Percentiles rank a stretch among this genome's conserved stretches.
Conservation (phyloP, 2,329 filamentous ascomycete genomes). For the Clonostachys rosea region DNA sequence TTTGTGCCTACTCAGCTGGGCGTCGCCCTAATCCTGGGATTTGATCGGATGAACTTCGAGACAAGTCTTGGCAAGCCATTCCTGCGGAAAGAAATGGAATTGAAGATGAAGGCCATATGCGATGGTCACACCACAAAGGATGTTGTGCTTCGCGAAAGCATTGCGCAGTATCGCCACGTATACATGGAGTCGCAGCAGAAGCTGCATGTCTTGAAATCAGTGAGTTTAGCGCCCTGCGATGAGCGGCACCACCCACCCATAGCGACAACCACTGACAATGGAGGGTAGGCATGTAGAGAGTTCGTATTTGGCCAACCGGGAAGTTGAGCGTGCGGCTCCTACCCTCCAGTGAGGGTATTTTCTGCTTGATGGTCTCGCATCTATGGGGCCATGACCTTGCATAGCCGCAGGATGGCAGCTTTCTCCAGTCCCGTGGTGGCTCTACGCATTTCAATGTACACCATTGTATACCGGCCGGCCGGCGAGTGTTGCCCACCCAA, state of each 20-base stretch:
- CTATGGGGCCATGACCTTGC: too few relatives aligned
- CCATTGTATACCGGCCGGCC: too few relatives aligned
- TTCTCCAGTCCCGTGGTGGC: too few relatives aligned
- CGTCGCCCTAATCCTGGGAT: constrained; percentile 87
- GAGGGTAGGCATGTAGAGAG: constrained; percentile 27
- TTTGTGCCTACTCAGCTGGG: constrained; percentile 92
- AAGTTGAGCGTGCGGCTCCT: background rate
- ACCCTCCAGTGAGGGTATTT: too few relatives aligned
- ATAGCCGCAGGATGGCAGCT: background rate
- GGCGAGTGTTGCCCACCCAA: too few relatives aligned
- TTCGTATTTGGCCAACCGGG: constrained; percentile 21
- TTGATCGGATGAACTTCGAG: constrained; percentile 90
- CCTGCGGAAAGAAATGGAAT: constrained; percentile 94
- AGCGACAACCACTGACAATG: too few relatives aligned
- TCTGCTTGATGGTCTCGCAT: too few relatives aligned
- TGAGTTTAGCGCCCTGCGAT: constrained; percentile 30
- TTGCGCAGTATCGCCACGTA: constrained; percentile 82
- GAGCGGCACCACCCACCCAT: background rate
- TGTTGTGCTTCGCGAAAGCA: constrained; percentile 74
- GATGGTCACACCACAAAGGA: constrained; percentile 73
- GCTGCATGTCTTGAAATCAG: constrained; percentile 60
- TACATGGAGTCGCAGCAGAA: constrained; percentile 78
- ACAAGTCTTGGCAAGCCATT: constrained; percentile 94
- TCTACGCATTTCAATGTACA: too few relatives aligned
- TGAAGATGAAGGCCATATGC: constrained; percentile 95